Base-by-base conservation (phyloP, 768 basidiomycete genomes). In the Neoboletus brunneissimus region DNA sequence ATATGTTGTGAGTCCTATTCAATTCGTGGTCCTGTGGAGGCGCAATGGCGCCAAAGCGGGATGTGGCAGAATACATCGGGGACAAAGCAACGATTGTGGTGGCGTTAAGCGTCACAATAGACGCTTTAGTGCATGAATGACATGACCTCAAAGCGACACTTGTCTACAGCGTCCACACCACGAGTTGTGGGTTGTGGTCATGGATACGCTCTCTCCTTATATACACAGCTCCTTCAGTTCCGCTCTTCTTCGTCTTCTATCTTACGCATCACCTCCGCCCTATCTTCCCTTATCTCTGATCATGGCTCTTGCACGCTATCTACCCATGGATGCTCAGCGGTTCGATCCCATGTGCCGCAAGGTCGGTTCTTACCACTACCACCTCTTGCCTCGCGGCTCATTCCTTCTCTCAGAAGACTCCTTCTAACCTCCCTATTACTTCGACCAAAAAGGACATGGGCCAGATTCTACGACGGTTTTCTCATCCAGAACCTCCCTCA, bases 271-370 rank as follows among this genome's bases (percentile, higher is more conserved):
- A 41, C 49, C 11, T 63, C 67, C 65, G 61, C 56, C 29, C 55
- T 68, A 69, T 67, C 65, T 62, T 63, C 67, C 42, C 57, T 67
- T 65, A 70, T 70, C 70, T 49, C 7, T 58, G 37, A 66, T 63
- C 25, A 70, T 67, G 61, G 55, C 60, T 54, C 58, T 57, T 41
- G 37, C 68, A 72, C 67, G 70, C 13, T 57, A 54, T 52, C 49
- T 60, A 42, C 53, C 64, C 63, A 72, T 72, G 70, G 68, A 73
- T 48, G 62, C 64, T 25, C 70, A 73, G 25, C 61, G 70, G 59
- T 72, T 70, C 31, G 70, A 72, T 60, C 70, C 70, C 62, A 60
- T 70, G 67, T 64, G 62, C 34, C 51, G 54, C 57, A 60, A 61
- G 57, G 70, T 73, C 20, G 38, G 66, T 71, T 58, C 42, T 48